These are phyloP conservation scores for Botrytis medusae DNA, from an alignment of 2,329 filamentous ascomycete species.

Conservation along the genomic window DNA sequence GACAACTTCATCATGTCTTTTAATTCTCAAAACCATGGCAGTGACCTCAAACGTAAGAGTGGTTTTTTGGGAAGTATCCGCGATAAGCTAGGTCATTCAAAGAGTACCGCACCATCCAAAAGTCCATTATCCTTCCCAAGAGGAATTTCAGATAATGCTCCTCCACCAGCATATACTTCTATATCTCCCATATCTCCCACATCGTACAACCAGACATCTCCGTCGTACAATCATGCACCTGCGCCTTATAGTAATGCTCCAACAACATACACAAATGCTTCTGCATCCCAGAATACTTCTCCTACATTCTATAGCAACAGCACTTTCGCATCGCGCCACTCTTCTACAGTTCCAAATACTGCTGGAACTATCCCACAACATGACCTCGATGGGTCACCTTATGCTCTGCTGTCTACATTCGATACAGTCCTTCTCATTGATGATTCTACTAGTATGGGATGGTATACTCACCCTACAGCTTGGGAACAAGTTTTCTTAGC, in stretches of 20 bases:
- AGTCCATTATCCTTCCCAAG: neutral
- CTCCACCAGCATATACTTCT: constrained; percentile 9
- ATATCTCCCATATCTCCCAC: neutral
- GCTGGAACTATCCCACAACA: neutral
- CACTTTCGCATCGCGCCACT: neutral
- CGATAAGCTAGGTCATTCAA: constrained; percentile 10
- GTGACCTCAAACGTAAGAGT: neutral
- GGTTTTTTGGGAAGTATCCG: constrained; percentile 2
- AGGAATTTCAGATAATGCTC: neutral
- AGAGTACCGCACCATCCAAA: neutral
- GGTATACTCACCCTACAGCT: constrained; percentile 39
- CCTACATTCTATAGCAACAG: neutral
- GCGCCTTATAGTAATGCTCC: neutral
- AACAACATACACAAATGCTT: neutral
- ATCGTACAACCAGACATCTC: neutral
- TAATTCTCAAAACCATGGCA: neutral
- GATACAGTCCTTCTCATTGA: constrained; percentile 92
- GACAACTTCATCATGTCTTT: constrained; percentile 15
- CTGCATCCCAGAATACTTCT: neutral
- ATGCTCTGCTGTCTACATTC: constrained; percentile 74
- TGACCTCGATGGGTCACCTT: constrained; percentile 44
- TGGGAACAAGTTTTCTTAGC: constrained; percentile 76
- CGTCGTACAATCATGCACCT: neutral
- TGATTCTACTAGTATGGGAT: constrained; percentile 82
- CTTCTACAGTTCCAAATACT: neutral